Conservation (phyloP, 345 rosid species). For the Geranium brycei region DNA sequence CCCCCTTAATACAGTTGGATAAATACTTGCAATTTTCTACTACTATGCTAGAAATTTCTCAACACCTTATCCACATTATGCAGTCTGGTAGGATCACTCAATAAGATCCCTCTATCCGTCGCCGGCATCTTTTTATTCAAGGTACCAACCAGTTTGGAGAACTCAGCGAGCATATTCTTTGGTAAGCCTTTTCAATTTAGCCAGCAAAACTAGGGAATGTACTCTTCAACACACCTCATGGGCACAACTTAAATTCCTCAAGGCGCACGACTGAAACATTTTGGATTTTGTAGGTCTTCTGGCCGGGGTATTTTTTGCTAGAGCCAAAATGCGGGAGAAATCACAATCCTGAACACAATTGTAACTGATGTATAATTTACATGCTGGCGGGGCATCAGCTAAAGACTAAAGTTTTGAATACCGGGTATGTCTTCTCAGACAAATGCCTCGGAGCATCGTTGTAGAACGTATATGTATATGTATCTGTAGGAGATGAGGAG, state of each 20-base stretch:
- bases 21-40: no score
- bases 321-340: slow-evolving; percentile 77
- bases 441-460: no score
- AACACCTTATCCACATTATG: slow-evolving; percentile 16
- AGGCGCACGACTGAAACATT: slow-evolving; percentile 5
- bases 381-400: no score
- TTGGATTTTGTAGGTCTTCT: slow-evolving; percentile 46
- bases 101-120: slow-evolving; percentile 83
- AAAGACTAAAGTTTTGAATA: no score
- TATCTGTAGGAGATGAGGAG: no score
- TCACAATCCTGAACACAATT: slow-evolving; percentile 17
- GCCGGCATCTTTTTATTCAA: slow-evolving; percentile 78
- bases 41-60: background rate
- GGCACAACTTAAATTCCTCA: background rate
- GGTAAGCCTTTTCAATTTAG: slow-evolving; percentile 53
- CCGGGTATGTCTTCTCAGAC: no score
- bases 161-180: slow-evolving; percentile 83
- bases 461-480: no score
- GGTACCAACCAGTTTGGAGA: slow-evolving; percentile 87
- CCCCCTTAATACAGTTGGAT: no score
- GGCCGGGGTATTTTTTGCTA: slow-evolving; percentile 82
- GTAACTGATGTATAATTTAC: background rate
- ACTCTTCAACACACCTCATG: background rate
- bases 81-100: slow-evolving; percentile 93
- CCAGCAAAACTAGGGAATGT: background rate